Base-by-base conservation (phyloP, 2,329 filamentous ascomycete genomes). In the Colletotrichum liriopes region DNA sequence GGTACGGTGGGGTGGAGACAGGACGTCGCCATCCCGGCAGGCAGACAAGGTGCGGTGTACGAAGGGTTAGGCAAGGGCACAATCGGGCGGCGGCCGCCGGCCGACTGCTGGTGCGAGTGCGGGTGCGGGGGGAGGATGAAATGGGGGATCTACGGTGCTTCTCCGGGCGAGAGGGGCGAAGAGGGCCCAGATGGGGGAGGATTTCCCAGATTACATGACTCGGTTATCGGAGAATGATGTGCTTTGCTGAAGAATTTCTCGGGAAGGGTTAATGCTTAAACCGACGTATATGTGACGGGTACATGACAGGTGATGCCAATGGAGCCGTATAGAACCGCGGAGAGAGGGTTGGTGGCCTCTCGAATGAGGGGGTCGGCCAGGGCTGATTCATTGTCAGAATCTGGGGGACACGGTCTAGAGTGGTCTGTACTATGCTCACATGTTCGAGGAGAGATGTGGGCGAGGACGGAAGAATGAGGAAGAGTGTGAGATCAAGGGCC, bases 221-320 rank as follows among this genome's bases (percentile, higher is more conserved):
- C 69, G 69, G 65, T 52, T 64, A 72, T 72, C 69, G 65, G 59
- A 18, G 26, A 47, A 52, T 37, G 26, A 62, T 41, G 65, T 20
- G 26, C 20, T 35, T 61, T 41, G 64, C 45, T 72, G 58, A 69
- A 59, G 65, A 54, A 59, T 54, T 59, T 49, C 45, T 39, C 41
- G 35, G 43, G 58, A 39, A 35, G 23, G 35, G 35, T 35, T 47
- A 45, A 63, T 54, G 69, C 69, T 72, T 69, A 69, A 58, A 54
- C 32, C 41, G 58, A 69, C 60, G 52, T 69, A 29, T 47, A 47
- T 29, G 45, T 47, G 41, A 32, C 67, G 45, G 52, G 67, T 14
- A 58, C 65, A 52, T 18, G 65, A 29, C 43, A 43, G 41, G 20
- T 47, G 67, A 43, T 41, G 20, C n/a, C 20, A 29, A 29, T n/a